Conservation (phyloP, 2,329 filamentous ascomycete genomes). For the Arthrobotrys musiformis region DNA sequence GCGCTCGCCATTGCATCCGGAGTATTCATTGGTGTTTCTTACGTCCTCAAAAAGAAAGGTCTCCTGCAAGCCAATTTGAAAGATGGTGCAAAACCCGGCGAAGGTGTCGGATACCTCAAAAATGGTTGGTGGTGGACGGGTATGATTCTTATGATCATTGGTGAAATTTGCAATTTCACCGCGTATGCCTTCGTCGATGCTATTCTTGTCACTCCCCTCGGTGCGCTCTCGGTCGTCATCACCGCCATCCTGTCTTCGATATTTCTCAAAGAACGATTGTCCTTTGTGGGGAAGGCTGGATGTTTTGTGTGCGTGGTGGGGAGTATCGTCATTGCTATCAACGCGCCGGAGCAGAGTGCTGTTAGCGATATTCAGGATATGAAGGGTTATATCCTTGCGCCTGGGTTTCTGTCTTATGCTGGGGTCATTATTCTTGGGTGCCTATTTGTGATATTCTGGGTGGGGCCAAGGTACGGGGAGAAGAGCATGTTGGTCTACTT, state of each 20-base stretch:
- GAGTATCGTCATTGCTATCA: constrained; percentile 91
- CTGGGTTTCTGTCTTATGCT: constrained; percentile 85
- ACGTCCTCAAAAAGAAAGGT: constrained; percentile 94
- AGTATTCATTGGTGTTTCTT: constrained; percentile 91
- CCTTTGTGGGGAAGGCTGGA: constrained; percentile 93
- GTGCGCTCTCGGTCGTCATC: constrained; percentile 90
- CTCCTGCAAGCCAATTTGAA: constrained; percentile 92
- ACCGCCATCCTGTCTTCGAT: constrained; percentile 91
- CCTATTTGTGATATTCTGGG: constrained; percentile 78
- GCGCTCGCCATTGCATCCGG: constrained; percentile 86
- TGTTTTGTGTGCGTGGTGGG: constrained; percentile 96
- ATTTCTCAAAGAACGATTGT: constrained; percentile 93
- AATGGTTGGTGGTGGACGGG: constrained; percentile 94
- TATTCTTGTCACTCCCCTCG: constrained; percentile 91
- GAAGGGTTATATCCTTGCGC: constrained; percentile 84
- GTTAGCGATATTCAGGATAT: constrained; percentile 91
- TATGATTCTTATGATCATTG: constrained; percentile 96
- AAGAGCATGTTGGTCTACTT: constrained; percentile 98
- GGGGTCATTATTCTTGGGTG: constrained; percentile 83
- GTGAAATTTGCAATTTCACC: constrained; percentile 96
- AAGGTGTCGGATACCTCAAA: constrained; percentile 97
- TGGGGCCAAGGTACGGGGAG: constrained; percentile 88
- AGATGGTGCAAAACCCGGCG: constrained; percentile 93
- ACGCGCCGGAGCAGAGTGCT: constrained; percentile 85
- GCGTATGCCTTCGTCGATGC: constrained; percentile 97